phyloP scores from a whole-genome alignment of 1,139 yeast genomes.

The Petasospora fabianii region DNA sequence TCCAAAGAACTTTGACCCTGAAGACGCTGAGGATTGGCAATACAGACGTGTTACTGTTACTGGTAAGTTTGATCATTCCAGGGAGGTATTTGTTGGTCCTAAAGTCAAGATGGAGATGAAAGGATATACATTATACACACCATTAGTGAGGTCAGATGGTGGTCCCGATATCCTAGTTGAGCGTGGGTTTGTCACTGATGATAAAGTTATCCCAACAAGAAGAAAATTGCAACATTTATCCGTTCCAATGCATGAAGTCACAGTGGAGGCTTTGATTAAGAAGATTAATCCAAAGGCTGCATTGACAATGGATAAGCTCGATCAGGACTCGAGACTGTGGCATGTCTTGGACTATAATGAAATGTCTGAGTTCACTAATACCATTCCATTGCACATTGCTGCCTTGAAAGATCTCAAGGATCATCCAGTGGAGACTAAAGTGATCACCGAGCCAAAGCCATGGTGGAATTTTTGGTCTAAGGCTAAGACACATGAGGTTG shows the following conservation, averaged over 20 bases:
- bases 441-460: slow-evolving; percentile 20
- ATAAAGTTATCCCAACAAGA: slow-evolving; percentile 59
- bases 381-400: slow-evolving; percentile 76
- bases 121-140: slow-evolving; percentile 81
- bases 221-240: slow-evolving; percentile 66
- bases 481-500: slow-evolving; percentile 11
- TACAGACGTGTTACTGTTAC: slow-evolving; percentile 69
- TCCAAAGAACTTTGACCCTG: slow-evolving; percentile 52
- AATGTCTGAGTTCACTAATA: slow-evolving; percentile 67
- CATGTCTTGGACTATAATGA: slow-evolving; percentile 74
- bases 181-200: slow-evolving; percentile 89
- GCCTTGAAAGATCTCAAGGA: slow-evolving; percentile 65
- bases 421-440: slow-evolving; percentile 32
- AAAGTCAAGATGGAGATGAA: slow-evolving; percentile 68
- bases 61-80: slow-evolving; percentile 79
- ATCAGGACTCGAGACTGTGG: slow-evolving; percentile 56
- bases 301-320: slow-evolving; percentile 75
- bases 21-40: slow-evolving; percentile 66
- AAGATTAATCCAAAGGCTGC: slow-evolving; percentile 65
- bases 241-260: slow-evolving; percentile 70
- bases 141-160: slow-evolving; percentile 73
- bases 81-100: slow-evolving; percentile 93
- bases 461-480: slow-evolving; percentile 36
- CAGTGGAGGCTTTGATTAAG: slow-evolving; percentile 69
- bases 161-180: slow-evolving; percentile 71